A percentile compares a stretch with the other conserved stretches of the same genome.
Conservation (phyloP, 139 green algal species). For the Monoraphidium neglectum region DNA sequence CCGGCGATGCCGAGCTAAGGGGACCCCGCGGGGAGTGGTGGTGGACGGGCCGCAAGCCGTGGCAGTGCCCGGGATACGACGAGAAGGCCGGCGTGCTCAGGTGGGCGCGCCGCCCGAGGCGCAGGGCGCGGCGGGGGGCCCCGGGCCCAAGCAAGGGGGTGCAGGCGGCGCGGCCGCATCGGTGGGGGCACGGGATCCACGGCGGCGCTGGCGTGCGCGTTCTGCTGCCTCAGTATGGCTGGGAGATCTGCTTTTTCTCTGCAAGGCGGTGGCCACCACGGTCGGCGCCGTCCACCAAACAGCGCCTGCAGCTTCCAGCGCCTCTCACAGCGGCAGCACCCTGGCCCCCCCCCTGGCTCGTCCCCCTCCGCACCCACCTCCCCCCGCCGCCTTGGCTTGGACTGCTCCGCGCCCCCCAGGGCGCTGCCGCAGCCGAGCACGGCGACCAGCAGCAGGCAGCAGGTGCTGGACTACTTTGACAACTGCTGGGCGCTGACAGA, state of each 20-base stretch:
- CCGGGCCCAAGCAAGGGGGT: too few relatives aligned
- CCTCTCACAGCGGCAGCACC: not conserved
- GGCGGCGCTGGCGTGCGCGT: too few relatives aligned
- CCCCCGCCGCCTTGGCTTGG: not conserved
- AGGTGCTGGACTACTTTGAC: conserved; percentile 79
- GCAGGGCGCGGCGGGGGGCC: too few relatives aligned
- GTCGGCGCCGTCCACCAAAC: not conserved
- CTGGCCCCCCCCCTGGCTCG: not conserved
- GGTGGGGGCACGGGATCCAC: too few relatives aligned
- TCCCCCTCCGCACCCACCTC: not conserved
- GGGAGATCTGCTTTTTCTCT: not conserved
- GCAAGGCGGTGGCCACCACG: not conserved
- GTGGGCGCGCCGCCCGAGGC: too few relatives aligned
- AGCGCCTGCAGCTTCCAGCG: not conserved
- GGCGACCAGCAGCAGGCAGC: conserved; percentile 46
- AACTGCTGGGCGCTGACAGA: conserved; percentile 79
- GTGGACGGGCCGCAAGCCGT: conserved; percentile 52
- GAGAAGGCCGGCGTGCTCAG: conserved; percentile 44
- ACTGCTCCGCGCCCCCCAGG: conserved; percentile 26
- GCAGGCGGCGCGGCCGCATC: too few relatives aligned
- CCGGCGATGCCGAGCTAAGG: conserved; percentile 40
- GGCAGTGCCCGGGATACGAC: conserved; percentile 48
- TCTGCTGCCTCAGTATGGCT: too few relatives aligned
- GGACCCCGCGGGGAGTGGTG: conserved; percentile 45
- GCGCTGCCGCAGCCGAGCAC: conserved; percentile 65